Conservation (phyloP, 1,284 basidiomycete species). For the Melampsora americana region DNA sequence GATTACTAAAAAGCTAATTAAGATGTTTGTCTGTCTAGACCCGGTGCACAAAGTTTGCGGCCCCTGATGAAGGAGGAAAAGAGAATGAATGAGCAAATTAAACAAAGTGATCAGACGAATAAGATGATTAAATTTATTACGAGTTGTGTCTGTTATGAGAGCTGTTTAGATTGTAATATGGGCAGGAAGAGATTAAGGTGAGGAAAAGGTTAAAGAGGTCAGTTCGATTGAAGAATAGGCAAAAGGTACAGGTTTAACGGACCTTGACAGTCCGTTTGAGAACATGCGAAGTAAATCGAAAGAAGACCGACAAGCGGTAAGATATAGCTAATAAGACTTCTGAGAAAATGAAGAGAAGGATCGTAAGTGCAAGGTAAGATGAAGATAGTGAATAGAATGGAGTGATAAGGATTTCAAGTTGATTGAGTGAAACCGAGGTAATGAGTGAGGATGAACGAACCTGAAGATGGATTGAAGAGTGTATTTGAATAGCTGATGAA, state of each 20-base stretch:
- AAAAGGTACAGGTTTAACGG: neutral
- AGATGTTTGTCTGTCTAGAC: conserved; percentile 12
- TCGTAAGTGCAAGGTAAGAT: neutral
- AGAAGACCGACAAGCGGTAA: neutral
- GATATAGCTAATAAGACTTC: neutral
- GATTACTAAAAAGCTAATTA: neutral
- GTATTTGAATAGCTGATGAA: too few relatives aligned
- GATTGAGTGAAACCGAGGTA: neutral
- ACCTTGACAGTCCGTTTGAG: conserved; percentile 28
- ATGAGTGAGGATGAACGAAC: neutral
- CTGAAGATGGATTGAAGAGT: too few relatives aligned
- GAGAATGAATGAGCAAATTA: neutral
- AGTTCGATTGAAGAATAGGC: too few relatives aligned
- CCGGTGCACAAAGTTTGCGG: conserved; percentile 40
- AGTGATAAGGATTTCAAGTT: too few relatives aligned
- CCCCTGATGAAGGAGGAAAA: conserved; percentile 15
- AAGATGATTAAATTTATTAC: neutral
- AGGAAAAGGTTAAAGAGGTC: neutral
- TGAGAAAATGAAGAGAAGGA: neutral
- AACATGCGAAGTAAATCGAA: conserved; percentile 20
- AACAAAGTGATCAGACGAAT: neutral
- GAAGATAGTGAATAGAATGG: too few relatives aligned
- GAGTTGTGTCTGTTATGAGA: conserved; percentile 40
- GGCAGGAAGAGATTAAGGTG: neutral
- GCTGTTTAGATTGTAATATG: neutral